Conservation (phyloP, 2,329 filamentous ascomycete species). For the Zarea fungicola region DNA sequence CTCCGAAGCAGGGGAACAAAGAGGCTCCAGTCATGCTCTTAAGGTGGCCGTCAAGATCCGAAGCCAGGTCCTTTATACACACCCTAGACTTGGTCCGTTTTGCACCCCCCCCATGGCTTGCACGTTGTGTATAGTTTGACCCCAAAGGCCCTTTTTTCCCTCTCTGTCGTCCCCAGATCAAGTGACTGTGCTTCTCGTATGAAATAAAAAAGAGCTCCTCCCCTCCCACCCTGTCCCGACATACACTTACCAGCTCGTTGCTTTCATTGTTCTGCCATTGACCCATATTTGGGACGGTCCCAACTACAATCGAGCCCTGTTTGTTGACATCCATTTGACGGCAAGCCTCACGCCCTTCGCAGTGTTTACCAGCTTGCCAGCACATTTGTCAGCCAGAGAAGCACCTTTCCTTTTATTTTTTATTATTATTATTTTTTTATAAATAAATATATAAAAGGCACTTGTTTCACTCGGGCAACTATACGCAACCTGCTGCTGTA, state of each 20-base stretch:
- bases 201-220: conserved; percentile 10
- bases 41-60: conserved; percentile 6
- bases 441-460: no score
- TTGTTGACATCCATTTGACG: no score
- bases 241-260: neutral
- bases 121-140: neutral
- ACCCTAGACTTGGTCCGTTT: neutral
- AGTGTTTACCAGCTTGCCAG: no score
- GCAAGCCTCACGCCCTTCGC: no score
- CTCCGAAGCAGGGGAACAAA: neutral
- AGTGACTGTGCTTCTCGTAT: neutral
- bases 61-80: neutral
- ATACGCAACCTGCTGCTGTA: no score
- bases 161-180: conserved; percentile 4
- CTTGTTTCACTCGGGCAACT: no score
- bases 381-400: no score
- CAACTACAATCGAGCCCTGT: no score
- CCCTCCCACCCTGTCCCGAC: neutral
- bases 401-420: no score
- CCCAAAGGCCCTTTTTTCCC: neutral
- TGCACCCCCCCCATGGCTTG: neutral
- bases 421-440: no score
- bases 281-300: neutral
- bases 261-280: neutral
- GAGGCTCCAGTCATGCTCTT: neutral